Base-by-base conservation (phyloP, 495 filamentous ascomycete genomes). In the Penicillium taxi region DNA sequence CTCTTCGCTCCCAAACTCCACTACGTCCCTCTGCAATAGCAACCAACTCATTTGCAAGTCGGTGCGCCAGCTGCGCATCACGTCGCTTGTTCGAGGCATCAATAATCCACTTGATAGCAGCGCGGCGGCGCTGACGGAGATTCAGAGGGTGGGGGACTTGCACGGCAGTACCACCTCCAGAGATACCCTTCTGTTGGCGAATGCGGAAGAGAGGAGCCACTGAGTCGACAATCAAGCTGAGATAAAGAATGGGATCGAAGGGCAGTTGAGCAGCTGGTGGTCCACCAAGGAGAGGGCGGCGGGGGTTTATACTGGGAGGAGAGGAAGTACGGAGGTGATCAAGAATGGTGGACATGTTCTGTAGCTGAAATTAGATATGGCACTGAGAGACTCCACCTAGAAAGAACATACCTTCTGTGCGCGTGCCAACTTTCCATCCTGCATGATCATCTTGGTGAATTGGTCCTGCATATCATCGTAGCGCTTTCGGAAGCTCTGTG, bases 171-270 rank as follows among this genome's bases (percentile, higher is more conserved):
- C 91, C 91, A 64, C 91, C 91, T 63, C 88, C 87, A 1, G 82
- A 84, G 22, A 84, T 72, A 46, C 86, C 86, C 58, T 78, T 83
- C 52, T 82, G 73, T 21, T 69, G 68, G 15, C 77, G 74, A 50
- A 96, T 77, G 19, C 81, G 81, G 50, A 96, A 62, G 15, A 98
- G 69, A 14, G 91, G 91, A 9, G 87, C 86, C n/a, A 96, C 82
- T 8, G 86, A 94, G 70, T 98, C 91, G 54, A 98, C 81, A n/a
- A 90, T 86, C 24, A 90, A 63, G 0, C 79, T 84, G 25, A 95
- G 76, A 63, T 88, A 88, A 28, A 76, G 67, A 20, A 88, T 66
- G 7, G 88, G 81, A 63, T 93, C 75, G 13, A 84, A 69, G 6
- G 85, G 82, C 20, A 94, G 75, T 33, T 89, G 80, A 6, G 71